Conservation (phyloP, 1,139 yeast genomes). For the Candida smagusa region DNA sequence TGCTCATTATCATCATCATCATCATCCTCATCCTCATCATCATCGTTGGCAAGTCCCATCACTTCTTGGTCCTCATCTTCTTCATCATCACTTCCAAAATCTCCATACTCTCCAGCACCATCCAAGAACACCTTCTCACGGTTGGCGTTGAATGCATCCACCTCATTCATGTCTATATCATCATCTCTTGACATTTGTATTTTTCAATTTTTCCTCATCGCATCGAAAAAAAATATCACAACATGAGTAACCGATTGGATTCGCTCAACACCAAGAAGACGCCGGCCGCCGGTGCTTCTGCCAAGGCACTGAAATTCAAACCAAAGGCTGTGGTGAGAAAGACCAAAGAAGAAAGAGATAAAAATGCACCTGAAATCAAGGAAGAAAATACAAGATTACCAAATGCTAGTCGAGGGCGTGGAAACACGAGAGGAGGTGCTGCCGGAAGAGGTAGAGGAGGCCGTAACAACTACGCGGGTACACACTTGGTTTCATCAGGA, state of each 20-base stretch:
- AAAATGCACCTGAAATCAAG: constrained; percentile 62
- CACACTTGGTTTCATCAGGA: constrained; percentile 68
- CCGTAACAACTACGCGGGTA: constrained; percentile 51
- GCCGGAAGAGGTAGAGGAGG: constrained; percentile 40
- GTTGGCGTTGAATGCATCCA: constrained; percentile 68
- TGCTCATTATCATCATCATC: constrained; percentile 30
- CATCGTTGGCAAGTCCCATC: constrained; percentile 32
- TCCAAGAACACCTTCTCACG: constrained; percentile 60
- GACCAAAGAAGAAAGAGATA: constrained; percentile 77
- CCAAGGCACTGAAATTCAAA: constrained; percentile 59
- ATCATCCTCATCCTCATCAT: constrained; percentile 21
- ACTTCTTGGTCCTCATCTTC: constrained; percentile 50
- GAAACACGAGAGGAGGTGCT: constrained; percentile 15
- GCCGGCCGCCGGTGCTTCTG: constrained; percentile 8
- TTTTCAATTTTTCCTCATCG: constrained; percentile 5
- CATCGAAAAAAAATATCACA: constrained; percentile 1
- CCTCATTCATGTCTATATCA: constrained; percentile 55
- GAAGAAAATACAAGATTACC: constrained; percentile 24
- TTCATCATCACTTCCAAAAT: constrained; percentile 25
- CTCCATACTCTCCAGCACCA: constrained; percentile 48
- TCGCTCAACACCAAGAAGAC: constrained; percentile 37
- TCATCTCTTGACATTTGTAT: constrained; percentile 16
- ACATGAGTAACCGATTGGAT: constrained; percentile 45
- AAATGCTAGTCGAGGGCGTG: constrained; percentile 11
- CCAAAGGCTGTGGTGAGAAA: constrained; percentile 84